Evolutionary conservation across 441 rosid genomes (phyloP).

Genomic region (Macaranga tanarius): DNA sequence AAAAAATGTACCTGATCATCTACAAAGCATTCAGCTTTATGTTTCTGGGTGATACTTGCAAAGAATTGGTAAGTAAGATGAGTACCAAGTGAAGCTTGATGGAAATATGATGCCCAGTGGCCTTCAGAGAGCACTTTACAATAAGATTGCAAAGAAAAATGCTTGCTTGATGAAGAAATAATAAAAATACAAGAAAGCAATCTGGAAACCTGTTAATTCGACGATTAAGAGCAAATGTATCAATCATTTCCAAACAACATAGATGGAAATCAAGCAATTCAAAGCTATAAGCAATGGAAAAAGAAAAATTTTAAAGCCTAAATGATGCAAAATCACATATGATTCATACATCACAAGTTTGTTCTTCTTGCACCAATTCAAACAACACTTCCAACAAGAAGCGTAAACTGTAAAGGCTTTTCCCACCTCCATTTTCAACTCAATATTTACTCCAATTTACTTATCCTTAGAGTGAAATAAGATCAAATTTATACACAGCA

Average conservation of each 20-base stretch:
- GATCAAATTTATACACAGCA: too few relatives aligned
- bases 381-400: too few relatives aligned
- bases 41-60: constrained; percentile 43
- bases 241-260: neutral
- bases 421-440: too few relatives aligned
- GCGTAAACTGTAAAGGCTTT: too few relatives aligned
- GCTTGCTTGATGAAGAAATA: constrained; percentile 56
- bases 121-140: constrained; percentile 63
- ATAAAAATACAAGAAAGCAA: constrained; percentile 64
- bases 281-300: neutral
- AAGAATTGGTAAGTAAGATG: constrained; percentile 65
- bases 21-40: constrained; percentile 29
- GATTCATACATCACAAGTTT: too few relatives aligned
- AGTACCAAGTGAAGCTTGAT: constrained; percentile 92
- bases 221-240: neutral
- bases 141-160: constrained; percentile 42
- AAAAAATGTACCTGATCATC: constrained; percentile 48
- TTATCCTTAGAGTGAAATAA: too few relatives aligned
- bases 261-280: neutral
- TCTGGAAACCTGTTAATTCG: constrained; percentile 62
- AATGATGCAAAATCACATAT: neutral
- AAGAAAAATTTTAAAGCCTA: neutral
- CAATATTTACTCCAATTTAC: too few relatives aligned
- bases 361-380: too few relatives aligned
- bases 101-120: constrained; percentile 93